Evolutionary conservation across 805 yeast species (phyloP).

Genomic region (Myxozyma geophila): DNA sequence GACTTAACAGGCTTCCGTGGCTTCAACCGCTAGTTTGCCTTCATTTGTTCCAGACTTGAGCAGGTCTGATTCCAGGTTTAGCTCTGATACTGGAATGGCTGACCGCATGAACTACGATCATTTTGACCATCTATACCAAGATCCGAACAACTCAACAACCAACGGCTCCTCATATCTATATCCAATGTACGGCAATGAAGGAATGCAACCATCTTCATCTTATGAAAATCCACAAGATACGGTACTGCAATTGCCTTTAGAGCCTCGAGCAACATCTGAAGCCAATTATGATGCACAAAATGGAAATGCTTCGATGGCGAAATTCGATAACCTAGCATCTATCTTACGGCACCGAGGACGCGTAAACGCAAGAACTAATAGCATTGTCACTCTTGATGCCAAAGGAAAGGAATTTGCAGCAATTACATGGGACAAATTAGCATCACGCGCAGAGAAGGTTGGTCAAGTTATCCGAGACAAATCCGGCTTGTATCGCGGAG

Average conservation of each 20-base stretch:
- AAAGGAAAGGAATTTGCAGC: constrained; percentile 79
- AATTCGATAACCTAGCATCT: constrained; percentile 66
- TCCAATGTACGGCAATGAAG: constrained; percentile 3
- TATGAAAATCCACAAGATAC: constrained; percentile 4
- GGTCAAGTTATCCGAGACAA: constrained; percentile 81
- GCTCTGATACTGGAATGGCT: neutral
- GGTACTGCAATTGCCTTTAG: constrained; percentile 60
- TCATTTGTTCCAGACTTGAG: constrained; percentile 1
- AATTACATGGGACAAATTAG: constrained; percentile 89
- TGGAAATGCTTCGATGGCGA: constrained; percentile 37
- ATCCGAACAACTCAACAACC: constrained; percentile 3
- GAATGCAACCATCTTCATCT: constrained; percentile 16
- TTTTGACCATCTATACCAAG: neutral
- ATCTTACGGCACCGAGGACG: constrained; percentile 75
- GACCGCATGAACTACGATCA: constrained; percentile 3
- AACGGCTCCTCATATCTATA: constrained; percentile 4
- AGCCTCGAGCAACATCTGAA: constrained; percentile 57
- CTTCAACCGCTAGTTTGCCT: neutral
- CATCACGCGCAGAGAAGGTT: constrained; percentile 79
- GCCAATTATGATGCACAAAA: constrained; percentile 49
- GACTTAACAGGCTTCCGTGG: neutral
- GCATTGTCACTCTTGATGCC: constrained; percentile 71
- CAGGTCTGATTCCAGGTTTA: neutral
- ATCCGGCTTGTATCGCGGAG: constrained; percentile 74
- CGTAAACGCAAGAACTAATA: constrained; percentile 66